phyloP scores from a whole-genome alignment of 768 basidiomycete genomes.

The Termitomyces sp. region DNA sequence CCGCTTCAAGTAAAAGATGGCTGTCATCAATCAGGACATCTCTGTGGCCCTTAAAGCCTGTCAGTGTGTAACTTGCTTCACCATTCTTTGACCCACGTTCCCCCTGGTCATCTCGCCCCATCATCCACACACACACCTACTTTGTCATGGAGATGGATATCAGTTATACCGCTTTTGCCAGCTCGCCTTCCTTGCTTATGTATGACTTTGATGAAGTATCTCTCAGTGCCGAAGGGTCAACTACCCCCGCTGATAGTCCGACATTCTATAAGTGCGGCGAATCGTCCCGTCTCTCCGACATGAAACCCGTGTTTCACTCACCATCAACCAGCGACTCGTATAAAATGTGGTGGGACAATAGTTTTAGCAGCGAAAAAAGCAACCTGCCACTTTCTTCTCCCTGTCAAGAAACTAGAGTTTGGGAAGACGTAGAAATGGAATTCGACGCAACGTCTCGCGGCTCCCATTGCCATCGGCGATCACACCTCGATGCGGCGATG shows the following conservation, averaged over 20 bases:
- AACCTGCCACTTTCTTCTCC: not conserved
- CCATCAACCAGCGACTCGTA: constrained; percentile 3
- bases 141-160: not conserved
- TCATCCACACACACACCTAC: not conserved
- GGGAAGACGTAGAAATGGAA: constrained; percentile 8
- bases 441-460: constrained; percentile 1
- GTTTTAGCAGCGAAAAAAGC: not conserved
- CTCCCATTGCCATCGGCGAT: not conserved
- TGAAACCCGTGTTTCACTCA: constrained; percentile 12
- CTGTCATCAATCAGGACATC: constrained; percentile 12
- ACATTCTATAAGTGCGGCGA: constrained; percentile 13
- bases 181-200: not conserved
- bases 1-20: constrained; percentile 22
- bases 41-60: constrained; percentile 14
- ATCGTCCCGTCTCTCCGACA: constrained; percentile 13
- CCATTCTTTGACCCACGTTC: not conserved
- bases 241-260: constrained; percentile 15
- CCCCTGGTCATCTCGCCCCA: not conserved
- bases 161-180: constrained; percentile 5
- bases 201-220: not conserved
- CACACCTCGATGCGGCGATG: not conserved
- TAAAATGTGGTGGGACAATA: constrained; percentile 6
- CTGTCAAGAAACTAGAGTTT: not conserved
- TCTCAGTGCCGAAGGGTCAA: constrained; percentile 6
- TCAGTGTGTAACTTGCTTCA: not conserved